Percentiles rank a stretch among this genome's conserved stretches.
Evolutionary conservation across 352 stramenopile genomes (phyloP).

Genomic region (Thalassiosira exigua): DNA sequence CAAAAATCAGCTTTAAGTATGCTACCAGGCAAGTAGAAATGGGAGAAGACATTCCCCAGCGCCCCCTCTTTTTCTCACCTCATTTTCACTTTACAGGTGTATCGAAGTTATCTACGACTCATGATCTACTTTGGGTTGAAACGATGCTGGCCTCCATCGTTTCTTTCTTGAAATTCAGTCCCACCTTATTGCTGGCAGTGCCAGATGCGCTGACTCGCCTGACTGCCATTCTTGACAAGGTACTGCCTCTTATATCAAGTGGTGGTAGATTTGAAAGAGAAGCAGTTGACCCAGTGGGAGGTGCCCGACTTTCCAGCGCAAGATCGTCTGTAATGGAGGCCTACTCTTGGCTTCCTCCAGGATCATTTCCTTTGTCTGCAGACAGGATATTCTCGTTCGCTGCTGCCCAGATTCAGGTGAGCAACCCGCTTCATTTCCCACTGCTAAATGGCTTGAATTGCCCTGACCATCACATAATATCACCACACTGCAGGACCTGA

Average conservation of each 20-base stretch:
- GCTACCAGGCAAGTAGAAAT: no score
- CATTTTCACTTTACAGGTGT: no score
- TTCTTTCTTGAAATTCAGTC: constrained; percentile 80
- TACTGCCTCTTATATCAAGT: constrained; percentile 73
- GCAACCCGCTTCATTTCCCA: no score
- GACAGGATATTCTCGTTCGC: constrained; percentile 85
- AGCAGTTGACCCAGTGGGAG: constrained; percentile 46
- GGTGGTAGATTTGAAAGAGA: constrained; percentile 71
- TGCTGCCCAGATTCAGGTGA: constrained; percentile 73
- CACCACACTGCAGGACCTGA: constrained; percentile 47
- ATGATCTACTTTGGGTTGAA: constrained; percentile 84
- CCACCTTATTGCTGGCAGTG: constrained; percentile 75
- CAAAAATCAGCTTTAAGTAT: constrained; percentile 67
- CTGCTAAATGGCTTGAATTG: no score
- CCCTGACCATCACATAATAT: no score
- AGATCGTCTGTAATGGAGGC: constrained; percentile 83
- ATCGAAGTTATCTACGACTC: constrained; percentile 62
- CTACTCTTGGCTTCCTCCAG: constrained; percentile 84
- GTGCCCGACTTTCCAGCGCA: constrained; percentile 68
- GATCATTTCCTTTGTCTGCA: constrained; percentile 82
- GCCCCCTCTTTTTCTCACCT: no score
- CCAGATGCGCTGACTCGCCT: constrained; percentile 80
- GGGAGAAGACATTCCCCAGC: no score
- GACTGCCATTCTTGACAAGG: constrained; percentile 76
- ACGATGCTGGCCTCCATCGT: constrained; percentile 75